Evolutionary conservation across 768 basidiomycete genomes (phyloP), one percentile per base, ranked within the genome.

Genomic region (Leccinum rimulosum): DNA sequence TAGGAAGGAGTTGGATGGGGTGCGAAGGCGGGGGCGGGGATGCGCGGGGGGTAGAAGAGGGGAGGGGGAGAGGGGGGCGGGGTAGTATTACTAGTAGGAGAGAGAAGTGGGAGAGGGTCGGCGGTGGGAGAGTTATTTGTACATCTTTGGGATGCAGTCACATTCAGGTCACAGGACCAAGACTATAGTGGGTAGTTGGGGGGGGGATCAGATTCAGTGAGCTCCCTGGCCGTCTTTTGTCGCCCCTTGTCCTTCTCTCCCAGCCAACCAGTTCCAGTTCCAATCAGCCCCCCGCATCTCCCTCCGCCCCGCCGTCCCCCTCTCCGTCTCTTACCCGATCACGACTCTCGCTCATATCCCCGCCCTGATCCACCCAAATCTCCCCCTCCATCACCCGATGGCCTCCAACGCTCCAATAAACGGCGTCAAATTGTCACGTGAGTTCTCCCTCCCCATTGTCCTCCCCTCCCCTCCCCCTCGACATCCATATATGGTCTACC

Each of bases 381-480:
- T 51, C 12, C 30, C 47, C 19, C 57, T 19, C 54, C 57, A 53
- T 57, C 52, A 31, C 56, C 54, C 48, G 73, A 90, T 90, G 88
- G 78, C 85, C 57, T 86, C 84, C 59, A 86, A 89, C 76, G 87
- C 81, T 68, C 90, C 90, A 73, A 90, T 92, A 78, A 92, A 91
- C 76, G 90, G 90, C 68, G 87, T 91, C 76, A 91, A 89, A 81
- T 83, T 91, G 70, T 90, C 88, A 74, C 83, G 90, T 91, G 74
- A 78, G 89, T 88, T 50, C 61, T 57, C 56, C 49, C 55, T 50
- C 52, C 50, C 55, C 60, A 48, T 54, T 54, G 55, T 63, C 59
- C 66, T 65, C 54, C 57, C 54, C 43, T 50, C 51, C 56, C 60
- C 58, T 55, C 54, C 28, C 63, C 63, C 61, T 62, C 49, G 54